A percentile compares a stretch with the other conserved stretches of the same genome.
Evolutionary conservation across 1,139 yeast species (phyloP).

Genomic region (Pichia inconspicua): DNA sequence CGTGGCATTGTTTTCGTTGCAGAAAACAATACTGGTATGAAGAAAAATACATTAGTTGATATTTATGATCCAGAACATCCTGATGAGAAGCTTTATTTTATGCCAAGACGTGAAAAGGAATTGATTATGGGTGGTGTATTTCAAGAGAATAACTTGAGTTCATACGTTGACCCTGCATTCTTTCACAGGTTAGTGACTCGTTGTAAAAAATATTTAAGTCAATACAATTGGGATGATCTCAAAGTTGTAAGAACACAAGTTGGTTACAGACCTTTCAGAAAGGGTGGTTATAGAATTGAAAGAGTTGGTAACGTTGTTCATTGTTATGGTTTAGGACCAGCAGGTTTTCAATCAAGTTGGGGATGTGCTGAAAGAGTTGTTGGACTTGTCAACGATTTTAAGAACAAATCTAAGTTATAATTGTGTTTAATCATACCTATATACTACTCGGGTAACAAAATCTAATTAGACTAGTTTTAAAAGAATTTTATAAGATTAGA

Average conservation of each 20-base stretch:
- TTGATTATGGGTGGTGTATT: slow-evolving; percentile 46
- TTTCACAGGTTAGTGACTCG: slow-evolving; percentile 34
- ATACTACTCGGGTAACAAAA: too few species aligned
- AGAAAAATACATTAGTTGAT: slow-evolving; percentile 21
- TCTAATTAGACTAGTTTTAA: too few species aligned
- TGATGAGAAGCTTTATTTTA: slow-evolving; percentile 38
- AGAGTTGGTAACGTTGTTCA: slow-evolving; percentile 29
- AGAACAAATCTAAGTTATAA: slow-evolving; percentile 1
- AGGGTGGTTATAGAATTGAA: slow-evolving; percentile 35
- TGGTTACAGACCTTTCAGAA: slow-evolving; percentile 43
- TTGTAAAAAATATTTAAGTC: slow-evolving; percentile 38
- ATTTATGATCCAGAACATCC: slow-evolving; percentile 21
- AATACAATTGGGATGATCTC: slow-evolving; percentile 31
- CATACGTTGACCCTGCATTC: slow-evolving; percentile 31
- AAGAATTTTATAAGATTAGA: too few species aligned
- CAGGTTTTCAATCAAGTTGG: slow-evolving; percentile 39
- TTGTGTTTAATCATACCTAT: too few species aligned
- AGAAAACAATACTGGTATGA: slow-evolving; percentile 30
- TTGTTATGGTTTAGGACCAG: slow-evolving; percentile 47
- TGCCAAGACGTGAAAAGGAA: slow-evolving; percentile 52
- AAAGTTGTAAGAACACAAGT: slow-evolving; percentile 37
- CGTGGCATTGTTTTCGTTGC: slow-evolving; percentile 39
- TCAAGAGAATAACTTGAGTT: slow-evolving; percentile 24
- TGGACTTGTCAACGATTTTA: background rate
- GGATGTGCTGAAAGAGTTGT: slow-evolving; percentile 17